Base-by-base conservation (phyloP, 2,329 filamentous ascomycete genomes). In the Trichoderma harzianum region DNA sequence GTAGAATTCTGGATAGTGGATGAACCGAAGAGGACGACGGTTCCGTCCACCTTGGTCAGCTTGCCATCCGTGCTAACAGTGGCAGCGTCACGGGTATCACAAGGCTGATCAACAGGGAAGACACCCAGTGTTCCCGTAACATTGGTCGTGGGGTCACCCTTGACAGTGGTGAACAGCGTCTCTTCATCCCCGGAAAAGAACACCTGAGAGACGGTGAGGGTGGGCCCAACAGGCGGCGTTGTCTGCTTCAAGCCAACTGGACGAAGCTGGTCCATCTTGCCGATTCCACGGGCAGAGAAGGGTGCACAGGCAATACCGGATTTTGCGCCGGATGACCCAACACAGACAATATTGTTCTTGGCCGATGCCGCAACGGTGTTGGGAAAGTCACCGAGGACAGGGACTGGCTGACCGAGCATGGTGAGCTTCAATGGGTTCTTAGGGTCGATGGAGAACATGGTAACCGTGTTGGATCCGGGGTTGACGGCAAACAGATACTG, bases 151-250 rank as follows among this genome's bases (percentile, higher is more conserved):
- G 86, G 86, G 69, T 90, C 83, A 1, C 89, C 89, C 78, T 92
- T 92, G 53, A 91, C 88, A 1, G 86, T 89, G 0, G 86, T 83
- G 65, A 87, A 83, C 0, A 92, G 80, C 2, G 79, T 83, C 0
- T 77, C 80, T 73, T 88, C 83, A 67, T 91, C 88, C 0, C 78
- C 78, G 1, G 86, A 88, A 79, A 90, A 91, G 77, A 90, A 87
- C 0, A 85, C 82, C 8, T 91, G 88, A 0, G 89, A 90, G 3
- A 91, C 83, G 0, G 87, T 90, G 78, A 90, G 89, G 2, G 81
- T 78, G 0, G 89, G 88, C 0, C 89, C 89, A 0, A 81, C 78
- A 0, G 90, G 88, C 0, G 90, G 89, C 0, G 86, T 90, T 0
- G 83, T 84, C 76, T 91, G 89, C 1, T 80, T 78, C 1, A 91